Conservation (phyloP, 2,329 filamentous ascomycete species). For the Aspergillus pseudonomiae region DNA sequence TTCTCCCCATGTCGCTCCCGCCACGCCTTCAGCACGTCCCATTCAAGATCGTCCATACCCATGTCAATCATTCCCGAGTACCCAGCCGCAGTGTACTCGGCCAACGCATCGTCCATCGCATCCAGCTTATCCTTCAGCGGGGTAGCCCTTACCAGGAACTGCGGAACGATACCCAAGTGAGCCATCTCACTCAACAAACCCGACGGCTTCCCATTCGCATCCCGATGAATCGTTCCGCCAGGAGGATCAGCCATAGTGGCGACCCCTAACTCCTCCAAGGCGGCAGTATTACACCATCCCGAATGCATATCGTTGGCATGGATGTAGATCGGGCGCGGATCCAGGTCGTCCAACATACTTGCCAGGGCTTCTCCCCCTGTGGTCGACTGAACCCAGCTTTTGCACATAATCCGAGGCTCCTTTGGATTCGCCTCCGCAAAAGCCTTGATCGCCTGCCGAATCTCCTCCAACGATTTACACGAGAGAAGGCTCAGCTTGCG, state of each 20-base stretch:
- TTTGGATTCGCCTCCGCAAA: conserved; percentile 46
- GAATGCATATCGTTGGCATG: conserved; percentile 56
- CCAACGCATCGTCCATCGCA: conserved; percentile 45
- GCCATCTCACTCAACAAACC: conserved; percentile 53
- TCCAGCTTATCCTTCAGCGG: conserved; percentile 47
- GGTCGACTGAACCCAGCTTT: conserved; percentile 55
- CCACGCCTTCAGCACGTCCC: conserved; percentile 48
- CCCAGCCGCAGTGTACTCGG: conserved; percentile 48
- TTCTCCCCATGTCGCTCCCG: conserved; percentile 32
- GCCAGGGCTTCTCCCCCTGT: conserved; percentile 49
- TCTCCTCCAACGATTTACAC: conserved; percentile 48
- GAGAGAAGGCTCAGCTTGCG: conserved; percentile 48
- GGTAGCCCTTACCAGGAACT: conserved; percentile 47
- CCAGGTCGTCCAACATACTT: conserved; percentile 52
- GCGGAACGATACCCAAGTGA: conserved; percentile 51
- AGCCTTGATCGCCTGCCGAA: conserved; percentile 45
- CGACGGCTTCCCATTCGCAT: conserved; percentile 46
- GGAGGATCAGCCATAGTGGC: conserved; percentile 46
- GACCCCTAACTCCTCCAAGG: conserved; percentile 49
- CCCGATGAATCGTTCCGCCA: conserved; percentile 52
- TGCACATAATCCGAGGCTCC: conserved; percentile 48
- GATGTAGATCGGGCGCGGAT: conserved; percentile 53
- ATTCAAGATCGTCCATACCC: conserved; percentile 55
- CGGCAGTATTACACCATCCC: conserved; percentile 54
- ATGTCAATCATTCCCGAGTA: conserved; percentile 56